A percentile compares a stretch with the other conserved stretches of the same genome.
phyloP scores from a whole-genome alignment of 2,329 filamentous ascomycete genomes.

The Monilinia laxa region DNA sequence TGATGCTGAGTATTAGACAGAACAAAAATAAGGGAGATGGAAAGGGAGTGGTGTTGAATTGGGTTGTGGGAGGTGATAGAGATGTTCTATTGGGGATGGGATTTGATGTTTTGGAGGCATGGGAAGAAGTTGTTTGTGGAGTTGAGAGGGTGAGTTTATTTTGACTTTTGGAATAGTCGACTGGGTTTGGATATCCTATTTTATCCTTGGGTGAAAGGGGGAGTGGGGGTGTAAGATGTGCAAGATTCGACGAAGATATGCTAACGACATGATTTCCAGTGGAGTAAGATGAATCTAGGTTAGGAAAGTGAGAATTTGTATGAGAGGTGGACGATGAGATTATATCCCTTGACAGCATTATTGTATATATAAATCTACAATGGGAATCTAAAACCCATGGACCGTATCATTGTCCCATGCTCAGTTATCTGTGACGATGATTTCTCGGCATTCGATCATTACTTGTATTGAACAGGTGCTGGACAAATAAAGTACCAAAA shows the following conservation, averaged over 20 bases:
- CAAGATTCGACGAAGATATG: neutral
- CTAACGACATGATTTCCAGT: constrained; percentile 19
- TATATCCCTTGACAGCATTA: no score
- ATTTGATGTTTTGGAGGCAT: constrained; percentile 74
- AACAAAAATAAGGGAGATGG: constrained; percentile 63
- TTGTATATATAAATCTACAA: no score
- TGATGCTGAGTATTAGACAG: constrained; percentile 64
- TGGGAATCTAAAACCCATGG: no score
- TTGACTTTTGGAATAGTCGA: neutral
- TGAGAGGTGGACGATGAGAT: no score
- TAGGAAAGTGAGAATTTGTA: neutral
- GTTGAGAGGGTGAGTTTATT: constrained; percentile 49
- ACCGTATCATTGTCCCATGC: no score
- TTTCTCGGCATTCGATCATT: no score
- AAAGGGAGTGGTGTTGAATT: constrained; percentile 54
- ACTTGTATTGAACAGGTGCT: no score
- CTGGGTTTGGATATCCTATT: neutral
- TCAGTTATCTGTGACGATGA: no score
- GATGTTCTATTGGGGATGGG: constrained; percentile 77
- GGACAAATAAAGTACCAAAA: no score
- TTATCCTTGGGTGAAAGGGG: no score
- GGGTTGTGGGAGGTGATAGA: constrained; percentile 37
- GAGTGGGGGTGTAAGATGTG: neutral
- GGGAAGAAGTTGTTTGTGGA: constrained; percentile 75
- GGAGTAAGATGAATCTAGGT: constrained; percentile 26